A percentile compares a stretch with the other conserved stretches of the same genome.
These are phyloP conservation scores for Penicillium nucicola DNA, from an alignment of 495 filamentous ascomycete species.

Conservation along the genomic window DNA sequence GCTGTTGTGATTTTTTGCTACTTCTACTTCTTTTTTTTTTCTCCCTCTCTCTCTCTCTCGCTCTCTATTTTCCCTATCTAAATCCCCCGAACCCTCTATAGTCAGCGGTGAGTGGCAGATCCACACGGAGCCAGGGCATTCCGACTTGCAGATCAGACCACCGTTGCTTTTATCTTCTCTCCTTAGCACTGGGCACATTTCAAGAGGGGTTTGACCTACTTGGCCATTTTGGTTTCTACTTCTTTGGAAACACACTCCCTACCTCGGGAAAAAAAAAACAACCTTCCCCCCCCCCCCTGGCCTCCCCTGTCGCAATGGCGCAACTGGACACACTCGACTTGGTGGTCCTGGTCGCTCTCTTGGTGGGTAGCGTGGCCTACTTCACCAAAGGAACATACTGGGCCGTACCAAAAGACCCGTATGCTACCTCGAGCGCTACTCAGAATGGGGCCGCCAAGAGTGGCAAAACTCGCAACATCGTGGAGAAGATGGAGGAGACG, in stretches of 20 bases:
- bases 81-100: not conserved
- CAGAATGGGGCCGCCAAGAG: slow-evolving; percentile 69
- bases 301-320: slow-evolving; percentile 66
- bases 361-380: slow-evolving; percentile 87
- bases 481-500: slow-evolving; percentile 93
- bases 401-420: slow-evolving; percentile 80
- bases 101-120: slow-evolving; percentile 6
- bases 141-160: slow-evolving; percentile 28
- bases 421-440: slow-evolving; percentile 64
- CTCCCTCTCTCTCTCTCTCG: no score
- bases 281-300: no score
- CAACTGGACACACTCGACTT: slow-evolving; percentile 95
- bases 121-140: slow-evolving; percentile 3
- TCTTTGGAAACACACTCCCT: not conserved
- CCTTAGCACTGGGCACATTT: no score
- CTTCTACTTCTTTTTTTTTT: not conserved
- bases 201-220: no score
- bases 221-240: not conserved
- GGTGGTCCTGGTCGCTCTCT: slow-evolving; percentile 77
- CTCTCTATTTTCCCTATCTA: not conserved
- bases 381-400: slow-evolving; percentile 96
- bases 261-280: not conserved
- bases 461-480: slow-evolving; percentile 86
- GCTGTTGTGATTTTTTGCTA: not conserved
- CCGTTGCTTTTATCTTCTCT: slow-evolving; percentile 13